Percentiles rank a stretch among this genome's conserved stretches.
phyloP scores from a whole-genome alignment of 1,284 basidiomycete genomes.

The Leccinum subrobustum region DNA sequence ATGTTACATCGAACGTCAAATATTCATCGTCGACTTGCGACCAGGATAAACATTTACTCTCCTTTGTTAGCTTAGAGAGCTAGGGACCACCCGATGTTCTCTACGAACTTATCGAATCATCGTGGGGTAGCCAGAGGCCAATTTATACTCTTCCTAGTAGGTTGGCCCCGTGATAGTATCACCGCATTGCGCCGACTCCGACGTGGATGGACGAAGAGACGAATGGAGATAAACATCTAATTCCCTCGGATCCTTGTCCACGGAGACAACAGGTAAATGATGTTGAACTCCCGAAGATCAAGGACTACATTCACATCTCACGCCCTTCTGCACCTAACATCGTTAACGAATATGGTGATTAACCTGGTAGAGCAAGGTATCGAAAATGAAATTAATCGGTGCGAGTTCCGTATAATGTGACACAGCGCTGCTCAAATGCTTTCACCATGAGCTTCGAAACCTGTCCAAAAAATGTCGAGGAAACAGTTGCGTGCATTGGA shows the following conservation, averaged over 20 bases:
- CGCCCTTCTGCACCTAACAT: not conserved
- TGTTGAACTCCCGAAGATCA: not conserved
- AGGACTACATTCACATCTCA: not conserved
- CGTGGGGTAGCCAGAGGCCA: not conserved
- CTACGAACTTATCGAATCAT: not conserved
- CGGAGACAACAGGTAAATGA: not conserved
- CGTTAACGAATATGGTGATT: not conserved
- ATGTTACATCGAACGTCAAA: not conserved
- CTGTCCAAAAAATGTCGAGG: slow-evolving; percentile 81
- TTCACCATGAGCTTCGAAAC: slow-evolving; percentile 88
- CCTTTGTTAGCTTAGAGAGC: not conserved
- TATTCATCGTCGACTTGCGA: not conserved
- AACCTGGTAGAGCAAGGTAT: not conserved
- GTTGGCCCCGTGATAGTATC: no score
- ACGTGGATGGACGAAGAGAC: not conserved
- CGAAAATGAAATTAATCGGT: slow-evolving; percentile 13
- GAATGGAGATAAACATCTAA: not conserved
- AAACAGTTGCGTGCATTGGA: slow-evolving; percentile 81
- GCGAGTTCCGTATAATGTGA: slow-evolving; percentile 60
- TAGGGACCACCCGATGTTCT: not conserved
- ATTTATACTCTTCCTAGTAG: no score
- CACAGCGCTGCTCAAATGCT: slow-evolving; percentile 87
- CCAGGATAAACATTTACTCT: no score
- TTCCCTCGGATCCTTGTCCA: not conserved
- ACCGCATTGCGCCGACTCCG: not conserved